Percentiles rank a stretch among this genome's conserved stretches.
Evolutionary conservation across 345 rosid species (phyloP).

Genomic region (Gossypium australe): DNA sequence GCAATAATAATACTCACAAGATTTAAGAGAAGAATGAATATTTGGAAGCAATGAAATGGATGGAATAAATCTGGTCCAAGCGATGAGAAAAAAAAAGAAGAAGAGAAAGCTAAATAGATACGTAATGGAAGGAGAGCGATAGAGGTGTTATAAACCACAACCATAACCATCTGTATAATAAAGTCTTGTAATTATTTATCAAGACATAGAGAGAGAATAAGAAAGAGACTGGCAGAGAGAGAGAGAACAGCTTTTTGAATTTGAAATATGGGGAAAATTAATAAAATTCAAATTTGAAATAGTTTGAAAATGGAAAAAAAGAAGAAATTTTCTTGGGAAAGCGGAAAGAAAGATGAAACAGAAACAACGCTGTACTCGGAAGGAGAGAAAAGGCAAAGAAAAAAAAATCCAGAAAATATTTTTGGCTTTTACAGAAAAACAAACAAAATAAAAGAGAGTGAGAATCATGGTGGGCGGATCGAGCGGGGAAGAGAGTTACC

Average conservation of each 20-base stretch:
- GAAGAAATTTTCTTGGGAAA: background rate
- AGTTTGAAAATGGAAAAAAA: background rate
- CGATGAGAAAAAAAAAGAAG: background rate
- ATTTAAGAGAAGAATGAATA: background rate
- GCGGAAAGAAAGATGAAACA: background rate
- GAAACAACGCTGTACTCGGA: background rate
- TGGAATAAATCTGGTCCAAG: background rate
- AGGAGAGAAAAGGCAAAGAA: background rate
- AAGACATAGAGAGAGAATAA: background rate
- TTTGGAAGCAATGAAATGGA: background rate
- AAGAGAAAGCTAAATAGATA: background rate
- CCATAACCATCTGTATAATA: too few relatives aligned
- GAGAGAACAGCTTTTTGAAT: background rate
- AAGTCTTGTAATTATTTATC: background rate
- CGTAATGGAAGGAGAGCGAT: too few relatives aligned
- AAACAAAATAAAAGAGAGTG: background rate
- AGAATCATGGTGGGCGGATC: background rate
- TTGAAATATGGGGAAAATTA: background rate
- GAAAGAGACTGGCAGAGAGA: background rate
- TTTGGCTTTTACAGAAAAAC: background rate
- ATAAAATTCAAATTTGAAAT: slow-evolving; percentile 4
- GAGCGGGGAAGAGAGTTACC: background rate
- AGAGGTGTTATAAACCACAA: too few relatives aligned
- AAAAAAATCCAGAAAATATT: background rate
- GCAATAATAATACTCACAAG: background rate